Evolutionary conservation across 306 rosid species (phyloP).

Genomic region (Cercis canadensis): DNA sequence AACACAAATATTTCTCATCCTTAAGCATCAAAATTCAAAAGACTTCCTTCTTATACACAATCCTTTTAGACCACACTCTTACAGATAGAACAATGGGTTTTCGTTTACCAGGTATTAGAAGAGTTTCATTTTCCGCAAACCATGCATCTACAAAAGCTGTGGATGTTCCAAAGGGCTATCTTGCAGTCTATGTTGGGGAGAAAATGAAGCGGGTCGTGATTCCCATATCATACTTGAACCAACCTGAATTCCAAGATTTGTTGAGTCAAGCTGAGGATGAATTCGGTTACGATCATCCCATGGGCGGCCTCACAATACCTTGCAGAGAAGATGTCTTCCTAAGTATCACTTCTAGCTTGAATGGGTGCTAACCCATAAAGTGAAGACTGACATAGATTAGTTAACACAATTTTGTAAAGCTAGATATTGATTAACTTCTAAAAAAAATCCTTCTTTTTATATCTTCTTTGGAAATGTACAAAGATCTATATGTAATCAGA

Average conservation of each 20-base stretch:
- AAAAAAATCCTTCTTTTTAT: not conserved
- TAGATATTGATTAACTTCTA: not conserved
- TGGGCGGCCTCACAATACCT: conserved; percentile 50
- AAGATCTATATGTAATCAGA: too few species aligned
- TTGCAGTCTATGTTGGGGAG: conserved; percentile 49
- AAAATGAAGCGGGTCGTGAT: conserved; percentile 40
- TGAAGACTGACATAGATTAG: conserved; percentile 28
- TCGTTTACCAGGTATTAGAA: conserved; percentile 15
- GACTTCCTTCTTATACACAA: not conserved
- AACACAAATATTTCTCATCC: conserved; percentile 6
- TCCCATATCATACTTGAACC: conserved; percentile 45
- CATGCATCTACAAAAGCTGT: not conserved
- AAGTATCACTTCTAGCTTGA: conserved; percentile 39
- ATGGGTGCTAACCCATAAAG: not conserved
- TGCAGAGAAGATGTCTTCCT: conserved; percentile 42
- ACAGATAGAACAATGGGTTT: conserved; percentile 36
- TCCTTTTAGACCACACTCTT: not conserved
- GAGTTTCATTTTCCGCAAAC: conserved; percentile 9
- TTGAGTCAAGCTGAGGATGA: conserved; percentile 40
- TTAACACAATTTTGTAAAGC: conserved; percentile 28
- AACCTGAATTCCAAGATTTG: conserved; percentile 45
- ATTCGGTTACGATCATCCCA: conserved; percentile 53
- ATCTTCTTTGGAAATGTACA: too few species aligned
- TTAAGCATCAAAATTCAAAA: not conserved
- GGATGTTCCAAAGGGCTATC: conserved; percentile 46